Evolutionary conservation across 495 filamentous ascomycete genomes (phyloP).

Genomic region (Podospora pseudoanserina): DNA sequence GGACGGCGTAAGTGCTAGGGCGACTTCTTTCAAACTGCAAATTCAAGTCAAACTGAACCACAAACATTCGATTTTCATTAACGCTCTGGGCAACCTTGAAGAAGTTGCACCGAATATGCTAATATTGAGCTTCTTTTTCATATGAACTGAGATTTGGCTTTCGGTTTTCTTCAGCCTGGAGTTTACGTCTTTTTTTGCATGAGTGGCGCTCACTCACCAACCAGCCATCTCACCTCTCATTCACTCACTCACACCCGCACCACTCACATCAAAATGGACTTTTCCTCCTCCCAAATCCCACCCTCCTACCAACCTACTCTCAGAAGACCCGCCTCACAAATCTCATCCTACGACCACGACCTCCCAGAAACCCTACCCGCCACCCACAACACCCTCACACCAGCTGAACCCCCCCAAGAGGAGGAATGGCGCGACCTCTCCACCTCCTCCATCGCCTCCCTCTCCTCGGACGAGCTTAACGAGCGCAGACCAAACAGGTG

Average conservation of each 20-base stretch:
- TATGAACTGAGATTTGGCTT: background rate
- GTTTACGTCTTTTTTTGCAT: background rate
- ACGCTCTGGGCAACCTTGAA: background rate
- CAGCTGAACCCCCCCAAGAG: background rate
- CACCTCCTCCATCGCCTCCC: background rate
- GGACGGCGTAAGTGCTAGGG: background rate
- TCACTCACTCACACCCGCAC: background rate
- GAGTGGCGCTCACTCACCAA: background rate
- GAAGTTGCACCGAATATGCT: background rate
- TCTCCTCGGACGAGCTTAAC: slow-evolving; percentile 26
- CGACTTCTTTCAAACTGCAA: background rate
- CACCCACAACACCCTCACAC: background rate
- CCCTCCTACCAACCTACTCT: background rate
- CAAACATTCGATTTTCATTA: background rate
- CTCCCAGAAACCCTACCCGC: background rate
- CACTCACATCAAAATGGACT: background rate
- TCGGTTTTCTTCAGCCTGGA: background rate
- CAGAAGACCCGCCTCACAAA: background rate
- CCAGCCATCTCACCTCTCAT: background rate
- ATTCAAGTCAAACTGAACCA: background rate
- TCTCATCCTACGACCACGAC: background rate
- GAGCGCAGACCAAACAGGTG: slow-evolving; percentile 48
- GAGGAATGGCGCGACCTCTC: background rate
- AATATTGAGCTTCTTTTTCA: no score
- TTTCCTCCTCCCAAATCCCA: background rate